Base-by-base conservation (phyloP, 768 basidiomycete genomes). In the Mycena belliarum region DNA sequence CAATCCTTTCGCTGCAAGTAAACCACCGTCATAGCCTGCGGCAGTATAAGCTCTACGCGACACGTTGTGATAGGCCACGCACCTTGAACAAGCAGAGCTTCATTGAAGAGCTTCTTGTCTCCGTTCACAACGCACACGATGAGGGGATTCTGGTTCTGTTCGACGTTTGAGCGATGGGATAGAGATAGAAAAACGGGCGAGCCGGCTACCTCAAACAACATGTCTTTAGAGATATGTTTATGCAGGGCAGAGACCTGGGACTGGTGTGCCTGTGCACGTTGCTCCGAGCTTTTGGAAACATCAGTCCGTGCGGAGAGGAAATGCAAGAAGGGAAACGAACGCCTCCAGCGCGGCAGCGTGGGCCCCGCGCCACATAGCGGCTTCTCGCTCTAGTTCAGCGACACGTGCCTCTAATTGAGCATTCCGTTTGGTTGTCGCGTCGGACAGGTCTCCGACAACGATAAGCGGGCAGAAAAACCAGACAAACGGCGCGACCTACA, bases 121-220 rank as follows among this genome's bases (percentile, higher is more conserved):
- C 87, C 89, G 64, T 91, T 87, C 65, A 92, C 79, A 61, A 88
- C 81, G 66, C 88, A 89, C 63, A 89, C 79, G 57, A 91, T 85
- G 64, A 91, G 80, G 41, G 87, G 82, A 62, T 81, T 79, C 71
- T 85, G 83, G 63, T 77, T 82, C 85, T 70, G 54, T 54, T 49
- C 20, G 52, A 63, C 44, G 53, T 32, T 49, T 46, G 35, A 38
- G 25, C 38, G 37, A 35, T 16, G 50, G 48, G 29, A 21, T 32
- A n/a, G n/a, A 35, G 35, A 38, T 38, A 42, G n/a, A 8, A 24
- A 8, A 42, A 52, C 55, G 24, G 4, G 16, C 55, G 57, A 41
- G 54, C 70, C n/a, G 70, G 72, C 70, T 48, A 68, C 79, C 72
- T 74, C 77, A 67, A 85, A 78, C 55, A 76, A 76, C 67, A 85